A percentile compares a stretch with the other conserved stretches of the same genome.
phyloP scores from a whole-genome alignment of 768 basidiomycete genomes.

The Agaricus subrufescens region DNA sequence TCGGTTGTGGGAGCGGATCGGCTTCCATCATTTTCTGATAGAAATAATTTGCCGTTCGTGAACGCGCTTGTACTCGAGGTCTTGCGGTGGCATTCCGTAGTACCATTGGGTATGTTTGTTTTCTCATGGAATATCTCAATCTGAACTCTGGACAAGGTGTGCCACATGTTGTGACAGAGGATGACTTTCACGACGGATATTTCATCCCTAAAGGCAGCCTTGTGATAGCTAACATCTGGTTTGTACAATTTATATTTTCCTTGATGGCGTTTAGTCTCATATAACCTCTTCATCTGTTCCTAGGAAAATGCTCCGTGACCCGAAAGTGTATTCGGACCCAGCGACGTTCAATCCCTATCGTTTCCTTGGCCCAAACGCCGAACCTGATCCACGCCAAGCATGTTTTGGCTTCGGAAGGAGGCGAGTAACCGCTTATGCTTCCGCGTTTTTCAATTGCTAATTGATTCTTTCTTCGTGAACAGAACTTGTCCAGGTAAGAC shows the following conservation, averaged over 20 bases:
- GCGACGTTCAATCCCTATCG: slow-evolving; percentile 42
- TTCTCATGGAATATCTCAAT: slow-evolving; percentile 3
- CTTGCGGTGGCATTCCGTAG: slow-evolving; percentile 28
- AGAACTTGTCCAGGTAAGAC: slow-evolving; percentile 31
- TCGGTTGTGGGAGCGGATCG: slow-evolving; percentile 34
- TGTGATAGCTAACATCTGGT: slow-evolving; percentile 32
- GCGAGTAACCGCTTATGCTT: slow-evolving; percentile 10
- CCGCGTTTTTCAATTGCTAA: neutral
- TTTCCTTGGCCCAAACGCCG: slow-evolving; percentile 36
- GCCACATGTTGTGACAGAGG: slow-evolving; percentile 38
- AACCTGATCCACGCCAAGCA: slow-evolving; percentile 37
- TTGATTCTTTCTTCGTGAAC: neutral
- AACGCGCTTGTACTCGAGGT: slow-evolving; percentile 35
- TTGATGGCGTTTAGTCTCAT: neutral
- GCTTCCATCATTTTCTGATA: slow-evolving; percentile 34
- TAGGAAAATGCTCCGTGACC: slow-evolving; percentile 40
- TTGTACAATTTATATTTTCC: neutral
- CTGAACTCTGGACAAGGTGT: slow-evolving; percentile 17
- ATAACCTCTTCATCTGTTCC: neutral
- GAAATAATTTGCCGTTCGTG: slow-evolving; percentile 34
- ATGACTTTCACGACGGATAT: slow-evolving; percentile 38
- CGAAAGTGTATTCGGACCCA: slow-evolving; percentile 36
- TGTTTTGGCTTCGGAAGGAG: slow-evolving; percentile 56
- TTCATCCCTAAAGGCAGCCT: slow-evolving; percentile 37
- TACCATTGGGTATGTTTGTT: slow-evolving; percentile 23